Evolutionary conservation across 805 yeast species (phyloP), one percentile per base, ranked within the genome.

Genomic region (Metschnikowia borealis): DNA sequence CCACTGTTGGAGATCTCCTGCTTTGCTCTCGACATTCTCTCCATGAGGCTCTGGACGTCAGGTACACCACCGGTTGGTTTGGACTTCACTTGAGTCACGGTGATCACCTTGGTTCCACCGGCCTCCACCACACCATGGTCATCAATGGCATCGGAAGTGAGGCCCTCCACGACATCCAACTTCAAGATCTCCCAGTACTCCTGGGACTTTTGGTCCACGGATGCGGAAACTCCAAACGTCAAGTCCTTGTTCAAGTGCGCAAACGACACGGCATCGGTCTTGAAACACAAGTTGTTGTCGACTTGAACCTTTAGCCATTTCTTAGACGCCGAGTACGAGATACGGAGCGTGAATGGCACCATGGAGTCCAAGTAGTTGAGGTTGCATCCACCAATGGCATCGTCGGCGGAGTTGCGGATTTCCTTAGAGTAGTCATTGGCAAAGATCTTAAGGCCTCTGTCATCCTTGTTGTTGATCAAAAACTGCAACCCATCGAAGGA

Each of bases 271-370:
- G 79, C 65, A 51, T 80, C 77, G 0, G 90, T 83, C 64, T 82
- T 82, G 65, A 86, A 80, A 61, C 90, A 83, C 50, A 87, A 71
- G 57, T 78, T 81, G 63, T 87, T 87, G 65, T 87, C 89, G 45
- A 85, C 69, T 54, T 87, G 89, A n/a, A 86, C 75, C 56, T 84
- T 83, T 54, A 84, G 72, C 52, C 78, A 65, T 14, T 72, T 69
- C 26, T 64, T 63, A 38, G 68, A 62, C 8, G 65, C 64, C 21
- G 81, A 77, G 58, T 84, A 85, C 7, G 85, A 80, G 13, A 87
- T 56, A 66, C 89, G 79, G n/a, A 85, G 47, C 1, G 87, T 84
- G 21, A 79, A 70, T 10, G 95, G 95, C 5, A 85, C 87, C 54
- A 80, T 80, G 0, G 89, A 80, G 57, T 82, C 83, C 62, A 85